Percentiles rank a stretch among this genome's conserved stretches.
These are phyloP conservation scores for Citrullus colocynthis DNA, from an alignment of 306 rosid genomes.

Conservation along the genomic window DNA sequence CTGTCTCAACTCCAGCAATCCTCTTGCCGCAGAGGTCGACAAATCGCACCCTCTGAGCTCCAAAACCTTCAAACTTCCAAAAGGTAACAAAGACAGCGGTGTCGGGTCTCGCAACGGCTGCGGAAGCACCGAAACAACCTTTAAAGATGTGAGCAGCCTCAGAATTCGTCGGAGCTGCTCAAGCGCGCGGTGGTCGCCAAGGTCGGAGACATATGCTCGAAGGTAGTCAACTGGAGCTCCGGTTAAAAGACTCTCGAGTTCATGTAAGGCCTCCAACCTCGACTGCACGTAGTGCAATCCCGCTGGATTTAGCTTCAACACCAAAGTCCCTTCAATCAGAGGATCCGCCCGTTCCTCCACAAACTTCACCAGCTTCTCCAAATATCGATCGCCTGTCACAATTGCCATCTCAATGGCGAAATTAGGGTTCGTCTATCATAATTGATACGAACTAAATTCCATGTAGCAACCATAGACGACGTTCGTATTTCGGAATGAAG, in stretches of 20 bases:
- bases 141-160: conserved; percentile 67
- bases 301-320: conserved; percentile 77
- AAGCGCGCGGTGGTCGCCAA: conserved; percentile 96
- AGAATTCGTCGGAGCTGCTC: conserved; percentile 91
- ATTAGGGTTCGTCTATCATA: conserved; percentile 21
- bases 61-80: conserved; percentile 61
- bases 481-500: neutral
- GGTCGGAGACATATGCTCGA: conserved; percentile 89
- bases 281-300: conserved; percentile 89
- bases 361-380: conserved; percentile 71
- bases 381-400: conserved; percentile 97
- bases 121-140: conserved; percentile 71
- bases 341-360: conserved; percentile 65
- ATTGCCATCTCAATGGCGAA: conserved; percentile 43
- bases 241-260: conserved; percentile 63
- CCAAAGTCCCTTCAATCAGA: conserved; percentile 63
- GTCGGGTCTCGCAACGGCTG: conserved; percentile 67
- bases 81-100: conserved; percentile 70
- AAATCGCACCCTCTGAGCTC: conserved; percentile 93
- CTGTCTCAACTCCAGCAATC: conserved; percentile 71
- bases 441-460: conserved; percentile 12
- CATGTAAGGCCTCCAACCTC: conserved; percentile 74
- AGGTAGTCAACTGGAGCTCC: conserved; percentile 93
- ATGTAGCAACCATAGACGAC: neutral
- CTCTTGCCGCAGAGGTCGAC: conserved; percentile 85